Evolutionary conservation across 495 filamentous ascomycete species (phyloP), one percentile per base, ranked within the genome.

Genomic region (Hyaloscypha variabilis): DNA sequence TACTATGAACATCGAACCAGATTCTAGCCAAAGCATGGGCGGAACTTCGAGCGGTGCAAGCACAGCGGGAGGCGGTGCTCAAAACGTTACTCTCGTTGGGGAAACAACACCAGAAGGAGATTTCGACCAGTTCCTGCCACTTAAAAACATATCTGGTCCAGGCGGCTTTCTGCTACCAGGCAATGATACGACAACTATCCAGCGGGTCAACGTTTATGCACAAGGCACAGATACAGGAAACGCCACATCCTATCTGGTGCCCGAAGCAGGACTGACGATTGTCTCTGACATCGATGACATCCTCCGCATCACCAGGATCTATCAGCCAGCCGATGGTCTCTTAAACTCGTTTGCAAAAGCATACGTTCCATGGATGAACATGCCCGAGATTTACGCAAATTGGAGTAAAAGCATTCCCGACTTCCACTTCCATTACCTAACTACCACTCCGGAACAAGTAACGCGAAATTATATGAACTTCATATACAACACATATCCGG

Each of bases 371-470:
- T 94, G 91, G 91, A 75, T 89, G 77, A 87, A 94, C 72, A 94
- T 93, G 91, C 90, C 91, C 0, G 83, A 83, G 6, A 84, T 90
- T 66, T 91, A 91, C 73, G 80, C 83, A 36, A 88, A 90, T 63
- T 90, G 88, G 87, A 86, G 84, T 0, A 73, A 73, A 14, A 79
- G 75, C 36, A 76, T 89, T n/a, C 80, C 81, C 2, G 75, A 88
- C 69, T 78, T 87, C 67, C 91, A 93, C 73, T 94, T 93, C 78
- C 90, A 93, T 75, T 94, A 94, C 74, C 83, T 94, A 29, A 93
- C 90, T 10, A 94, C 91, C 0, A 93, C 91, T 2, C 91, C 91
- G 1, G 90, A 94, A 75, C 91, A 94, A 74, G 78, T 86, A 17
- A 92, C 91, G 0, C 78, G 90, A 8, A 87, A 87, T 66, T 94